A percentile compares a stretch with the other conserved stretches of the same genome.
Evolutionary conservation across 768 basidiomycete species (phyloP).

Genomic region (Boletus sp.): DNA sequence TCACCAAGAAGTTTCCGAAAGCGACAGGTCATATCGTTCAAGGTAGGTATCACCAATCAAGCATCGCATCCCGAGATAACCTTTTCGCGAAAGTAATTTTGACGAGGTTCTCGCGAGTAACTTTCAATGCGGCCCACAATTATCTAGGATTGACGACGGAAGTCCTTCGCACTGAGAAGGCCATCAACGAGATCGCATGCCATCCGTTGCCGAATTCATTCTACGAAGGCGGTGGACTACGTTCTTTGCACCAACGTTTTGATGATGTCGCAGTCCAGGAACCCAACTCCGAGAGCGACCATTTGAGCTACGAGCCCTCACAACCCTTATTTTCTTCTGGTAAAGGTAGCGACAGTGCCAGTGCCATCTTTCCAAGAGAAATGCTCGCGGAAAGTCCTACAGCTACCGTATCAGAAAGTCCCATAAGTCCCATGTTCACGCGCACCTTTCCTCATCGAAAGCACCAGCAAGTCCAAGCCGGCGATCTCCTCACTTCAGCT

Average conservation of each 20-base stretch:
- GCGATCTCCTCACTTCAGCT: conserved; percentile 68
- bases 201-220: conserved; percentile 90
- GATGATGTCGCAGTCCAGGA: conserved; percentile 49
- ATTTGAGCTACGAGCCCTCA: conserved; percentile 40
- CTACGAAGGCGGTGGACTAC: conserved; percentile 89
- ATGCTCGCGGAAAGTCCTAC: conserved; percentile 25
- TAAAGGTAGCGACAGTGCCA: conserved; percentile 17
- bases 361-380: conserved; percentile 21
- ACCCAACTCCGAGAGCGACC: conserved; percentile 56
- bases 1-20: conserved; percentile 96
- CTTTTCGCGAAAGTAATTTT: conserved; percentile 67
- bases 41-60: conserved; percentile 45
- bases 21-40: conserved; percentile 96
- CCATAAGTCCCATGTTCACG: conserved; percentile 5
- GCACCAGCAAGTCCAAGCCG: conserved; percentile 68
- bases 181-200: conserved; percentile 95
- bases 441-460: conserved; percentile 27
- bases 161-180: conserved; percentile 93
- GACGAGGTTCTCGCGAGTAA: conserved; percentile 94
- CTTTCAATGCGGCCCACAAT: conserved; percentile 95
- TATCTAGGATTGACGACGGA: conserved; percentile 95
- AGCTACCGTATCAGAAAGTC: background rate
- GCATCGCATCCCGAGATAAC: conserved; percentile 11
- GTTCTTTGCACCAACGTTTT: conserved; percentile 88
- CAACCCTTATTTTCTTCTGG: conserved; percentile 19